These are phyloP conservation scores for Arthrobotrys sphaeroides DNA, from an alignment of 2,329 filamentous ascomycete species.

Conservation along the genomic window DNA sequence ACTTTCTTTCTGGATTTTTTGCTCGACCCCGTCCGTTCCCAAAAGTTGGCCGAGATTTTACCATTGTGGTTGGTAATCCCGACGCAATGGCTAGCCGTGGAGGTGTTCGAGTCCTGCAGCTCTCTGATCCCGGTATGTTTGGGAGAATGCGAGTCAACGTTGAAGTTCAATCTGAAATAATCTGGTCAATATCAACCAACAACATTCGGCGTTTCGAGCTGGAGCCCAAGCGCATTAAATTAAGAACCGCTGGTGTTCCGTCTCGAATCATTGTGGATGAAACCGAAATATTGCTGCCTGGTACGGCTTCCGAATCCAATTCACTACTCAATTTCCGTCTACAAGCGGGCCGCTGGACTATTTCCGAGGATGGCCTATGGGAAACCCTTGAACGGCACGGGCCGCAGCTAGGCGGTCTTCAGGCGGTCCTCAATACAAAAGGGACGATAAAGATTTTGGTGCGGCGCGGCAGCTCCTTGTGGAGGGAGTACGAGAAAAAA, in stretches of 20 bases:
- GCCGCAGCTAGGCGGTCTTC: constrained; percentile 66
- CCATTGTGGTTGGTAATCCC: constrained; percentile 65
- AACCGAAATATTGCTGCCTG: background rate
- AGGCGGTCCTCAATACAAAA: constrained; percentile 66
- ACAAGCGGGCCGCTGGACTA: background rate
- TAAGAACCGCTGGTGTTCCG: background rate
- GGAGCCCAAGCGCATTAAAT: background rate
- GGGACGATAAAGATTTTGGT: constrained; percentile 63
- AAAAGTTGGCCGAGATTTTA: constrained; percentile 61
- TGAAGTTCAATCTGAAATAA: constrained; percentile 36
- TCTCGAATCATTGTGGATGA: constrained; percentile 4
- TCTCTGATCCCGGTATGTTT: constrained; percentile 57
- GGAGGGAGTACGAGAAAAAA: constrained; percentile 59
- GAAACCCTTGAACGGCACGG: constrained; percentile 60
- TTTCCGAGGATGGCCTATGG: background rate
- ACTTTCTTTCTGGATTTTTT: constrained; percentile 64
- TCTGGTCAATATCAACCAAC: constrained; percentile 62
- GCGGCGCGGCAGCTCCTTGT: constrained; percentile 56
- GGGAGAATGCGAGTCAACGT: constrained; percentile 64
- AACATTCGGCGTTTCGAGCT: constrained; percentile 63
- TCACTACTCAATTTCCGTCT: background rate
- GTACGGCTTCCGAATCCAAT: background rate
- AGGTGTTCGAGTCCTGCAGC: constrained; percentile 65
- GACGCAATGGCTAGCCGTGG: constrained; percentile 66
- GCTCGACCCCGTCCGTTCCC: constrained; percentile 42